Conservation (phyloP, 2,329 filamentous ascomycete genomes). For the Gaeumannomyces sp. region DNA sequence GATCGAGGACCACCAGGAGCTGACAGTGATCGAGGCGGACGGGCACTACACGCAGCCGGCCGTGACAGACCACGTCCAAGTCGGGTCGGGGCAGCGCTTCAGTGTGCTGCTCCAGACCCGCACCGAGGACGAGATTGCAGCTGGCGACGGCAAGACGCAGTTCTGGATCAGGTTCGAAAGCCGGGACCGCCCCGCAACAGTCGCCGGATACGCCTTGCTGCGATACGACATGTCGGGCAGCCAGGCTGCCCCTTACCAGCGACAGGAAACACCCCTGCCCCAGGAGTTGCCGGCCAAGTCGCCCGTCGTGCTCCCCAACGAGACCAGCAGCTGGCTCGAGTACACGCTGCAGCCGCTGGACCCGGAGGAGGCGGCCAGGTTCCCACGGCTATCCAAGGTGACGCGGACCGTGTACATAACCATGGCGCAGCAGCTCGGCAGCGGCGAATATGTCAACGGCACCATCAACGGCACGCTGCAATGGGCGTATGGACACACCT, state of each 20-base stretch:
- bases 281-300: conserved; percentile 22
- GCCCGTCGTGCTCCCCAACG: conserved; percentile 27
- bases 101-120: conserved; percentile 51
- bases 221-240: conserved; percentile 28
- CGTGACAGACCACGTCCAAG: conserved; percentile 42
- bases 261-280: background rate
- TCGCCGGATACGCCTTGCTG: conserved; percentile 43
- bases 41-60: conserved; percentile 45
- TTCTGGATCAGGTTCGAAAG: conserved; percentile 40
- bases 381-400: conserved; percentile 29
- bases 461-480: background rate
- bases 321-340: conserved; percentile 35
- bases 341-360: conserved; percentile 26
- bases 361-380: background rate
- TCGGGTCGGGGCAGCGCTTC: conserved; percentile 55
- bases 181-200: conserved; percentile 38
- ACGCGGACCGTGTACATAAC: conserved; percentile 40
- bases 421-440: conserved; percentile 33
- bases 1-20: conserved; percentile 48
- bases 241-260: too few species aligned
- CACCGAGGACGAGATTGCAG: conserved; percentile 33
- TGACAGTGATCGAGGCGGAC: conserved; percentile 57
- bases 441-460: conserved; percentile 22
- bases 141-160: conserved; percentile 25
- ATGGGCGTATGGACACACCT: conserved; percentile 2